Evolutionary conservation across 805 yeast species (phyloP), one percentile per base, ranked within the genome.

Genomic region (Kregervanrija fluxuum): DNA sequence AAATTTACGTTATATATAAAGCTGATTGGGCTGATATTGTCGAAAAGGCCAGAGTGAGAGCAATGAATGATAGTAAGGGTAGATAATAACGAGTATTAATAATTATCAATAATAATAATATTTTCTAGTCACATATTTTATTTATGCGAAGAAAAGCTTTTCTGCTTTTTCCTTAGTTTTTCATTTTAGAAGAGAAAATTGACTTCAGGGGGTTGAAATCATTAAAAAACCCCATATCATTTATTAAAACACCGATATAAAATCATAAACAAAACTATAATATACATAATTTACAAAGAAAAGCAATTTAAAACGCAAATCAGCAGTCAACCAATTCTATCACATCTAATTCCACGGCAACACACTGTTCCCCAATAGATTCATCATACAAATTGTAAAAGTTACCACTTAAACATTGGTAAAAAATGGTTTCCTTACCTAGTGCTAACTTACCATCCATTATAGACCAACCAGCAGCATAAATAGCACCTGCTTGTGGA

Each of bases 341-440:
- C 53, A 80, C 69, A 50, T 69, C 69, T 56, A 84, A 73, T 60
- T 78, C 67, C 56, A 84, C 84, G 47, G 80, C 71, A 44, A 67
- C 59, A 73, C 90, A 82, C 59, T 80, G 85, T 30, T 59, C 64
- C 47, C 81, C 87, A 44, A 80, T 62, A 52, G 69, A 62, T 63
- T 78, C 68, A 62, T 82, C 86, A 66, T 84, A 84, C 66, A 84
- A 69, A 74, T 84, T 84, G 81, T 80, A 82, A 75, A 84, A 84
- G 58, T 70, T 70, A 55, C 91, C 91, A 34, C 88, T 80, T 54
- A 75, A 60, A 70, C 91, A 84, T 68, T 81, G 83, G 75, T 76
- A 83, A 73, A 83, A 83, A 44, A 73, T 70, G 49, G 77, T 77
- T 41, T 65, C 59, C 55, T 67, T 65, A 66, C 87, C 89, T 49